Evolutionary conservation across 345 rosid genomes (phyloP), one percentile per base, ranked within the genome.

Genomic region (Eucalyptus victrix): DNA sequence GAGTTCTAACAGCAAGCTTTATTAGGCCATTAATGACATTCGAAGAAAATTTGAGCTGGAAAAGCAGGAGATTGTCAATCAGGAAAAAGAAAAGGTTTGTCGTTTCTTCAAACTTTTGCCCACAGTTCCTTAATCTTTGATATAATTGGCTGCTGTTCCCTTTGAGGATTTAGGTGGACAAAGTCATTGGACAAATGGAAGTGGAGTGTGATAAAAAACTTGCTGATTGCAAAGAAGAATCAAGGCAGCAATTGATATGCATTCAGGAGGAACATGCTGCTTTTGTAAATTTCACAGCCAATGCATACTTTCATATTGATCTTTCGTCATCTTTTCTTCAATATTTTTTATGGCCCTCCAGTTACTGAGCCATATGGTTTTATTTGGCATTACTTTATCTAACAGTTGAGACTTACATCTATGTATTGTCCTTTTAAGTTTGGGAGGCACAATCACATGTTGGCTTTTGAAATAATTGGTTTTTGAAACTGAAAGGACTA

Each of bases 21-120:
- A 47, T 87, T 89, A 97, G 99, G 99, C 97, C 88, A 97, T 97
- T 90, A 95, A 95, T 90, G 99, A 96, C 69, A 96, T 97, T 80
- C 92, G 95, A 92, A 96, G 93, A 93, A 97, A 93, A 90, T 97
- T 94, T 90, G 99, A 97, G n/a, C 91, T 91, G 65, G 99, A 96
- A 95, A 94, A 96, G 95, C 95, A 90, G 86, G 96, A 96, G 87
- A 93, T 95, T 89, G 90, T 94, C 67, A 92, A 91, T 89, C 88
- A 90, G 91, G 96, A 95, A 89, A 93, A 94, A 87, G 94, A 94
- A 91, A 96, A 96, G 98, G 98, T 96, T 88, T 86, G 91, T 72
- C 88, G 62, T 72, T 42, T 87, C 86, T 86, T 24, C 88, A 8
- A 88, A 54, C 89, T 88, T 28, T 69, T 40, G 30, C 47, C 47